Conservation (phyloP, 768 basidiomycete species). For the Lepiota venenata region DNA sequence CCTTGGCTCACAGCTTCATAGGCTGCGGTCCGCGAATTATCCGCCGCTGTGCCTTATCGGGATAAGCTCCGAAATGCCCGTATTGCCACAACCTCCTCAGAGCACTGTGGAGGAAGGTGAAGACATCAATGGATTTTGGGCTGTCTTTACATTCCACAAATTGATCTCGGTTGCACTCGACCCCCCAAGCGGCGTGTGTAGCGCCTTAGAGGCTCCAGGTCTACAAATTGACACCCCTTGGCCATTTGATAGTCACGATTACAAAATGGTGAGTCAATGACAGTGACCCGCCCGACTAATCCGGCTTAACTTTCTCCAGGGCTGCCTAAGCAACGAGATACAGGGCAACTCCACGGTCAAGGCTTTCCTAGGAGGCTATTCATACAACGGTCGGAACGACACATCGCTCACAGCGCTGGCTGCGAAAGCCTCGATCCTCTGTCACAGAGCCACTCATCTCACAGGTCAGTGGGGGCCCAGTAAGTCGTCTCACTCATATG, state of each 20-base stretch:
- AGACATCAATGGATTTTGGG: slow-evolving; percentile 66
- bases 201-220: slow-evolving; percentile 48
- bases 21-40: slow-evolving; percentile 34
- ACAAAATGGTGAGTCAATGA: slow-evolving; percentile 30
- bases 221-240: slow-evolving; percentile 52
- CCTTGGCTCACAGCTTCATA: slow-evolving; percentile 45
- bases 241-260: slow-evolving; percentile 41
- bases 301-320: slow-evolving; percentile 28
- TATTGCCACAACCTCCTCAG: slow-evolving; percentile 35
- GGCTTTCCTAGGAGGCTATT: slow-evolving; percentile 40
- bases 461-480: slow-evolving; percentile 44
- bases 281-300: neutral
- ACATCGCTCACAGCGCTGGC: slow-evolving; percentile 38
- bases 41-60: slow-evolving; percentile 33
- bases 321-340: slow-evolving; percentile 38
- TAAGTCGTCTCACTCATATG: slow-evolving; percentile 20
- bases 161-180: slow-evolving; percentile 52
- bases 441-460: slow-evolving; percentile 55
- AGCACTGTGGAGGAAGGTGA: slow-evolving; percentile 61
- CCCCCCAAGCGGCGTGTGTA: slow-evolving; percentile 48
- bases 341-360: slow-evolving; percentile 46
- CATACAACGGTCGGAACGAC: slow-evolving; percentile 28
- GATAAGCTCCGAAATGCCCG: slow-evolving; percentile 39
- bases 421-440: slow-evolving; percentile 54
- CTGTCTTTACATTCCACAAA: slow-evolving; percentile 56